Evolutionary conservation across 1,284 basidiomycete genomes (phyloP), one percentile per base, ranked within the genome.

Genomic region (Phellopilus nigrolimitatus): DNA sequence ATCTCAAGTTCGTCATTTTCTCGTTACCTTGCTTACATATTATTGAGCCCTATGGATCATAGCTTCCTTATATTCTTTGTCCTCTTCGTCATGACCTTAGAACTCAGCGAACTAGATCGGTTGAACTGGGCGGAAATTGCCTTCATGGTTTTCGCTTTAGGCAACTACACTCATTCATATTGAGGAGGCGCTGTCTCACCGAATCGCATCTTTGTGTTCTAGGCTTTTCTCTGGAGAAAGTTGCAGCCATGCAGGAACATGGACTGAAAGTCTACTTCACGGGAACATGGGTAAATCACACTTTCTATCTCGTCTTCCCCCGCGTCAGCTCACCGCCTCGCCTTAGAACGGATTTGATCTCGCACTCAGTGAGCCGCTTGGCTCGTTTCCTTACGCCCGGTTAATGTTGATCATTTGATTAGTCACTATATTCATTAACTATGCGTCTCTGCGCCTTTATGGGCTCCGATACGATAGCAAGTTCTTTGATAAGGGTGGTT

Each of bases 171-270:
- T 51, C n/a, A 12, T 33, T 33, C 8, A n/a, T 17, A 9, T 12
- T 28, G 3, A 25, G 3, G 3, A 2, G 40, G 22, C 13, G 10
- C 6, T 24, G n/a, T 12, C n/a, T 2, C 17, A 42, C 40, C 40
- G 9, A 30, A 30, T 30, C 7, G 12, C 28, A 30, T 13, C 19
- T 17, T 10, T 22, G 12, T 47, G 8, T 56, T 1, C 24, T 54
- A 67, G 75, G 93, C 0, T 97, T 97, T 65, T 82, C 88, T 0
- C 72, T 97, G 3, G 94, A 97, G 65, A 95, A 95, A 64, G 71
- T 94, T 10, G 94, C 94, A 7, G 86, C 92, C 2, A 90, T 95
- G 80, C 89, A 95, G 64, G 94, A 97, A 65, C 93, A 94, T 62
- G 93, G 94, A 0, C 79, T 95, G 47, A 83, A 79, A 77, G 86